phyloP scores from a whole-genome alignment of 768 basidiomycete species.

The Hygrophoropsis aurantiaca region DNA sequence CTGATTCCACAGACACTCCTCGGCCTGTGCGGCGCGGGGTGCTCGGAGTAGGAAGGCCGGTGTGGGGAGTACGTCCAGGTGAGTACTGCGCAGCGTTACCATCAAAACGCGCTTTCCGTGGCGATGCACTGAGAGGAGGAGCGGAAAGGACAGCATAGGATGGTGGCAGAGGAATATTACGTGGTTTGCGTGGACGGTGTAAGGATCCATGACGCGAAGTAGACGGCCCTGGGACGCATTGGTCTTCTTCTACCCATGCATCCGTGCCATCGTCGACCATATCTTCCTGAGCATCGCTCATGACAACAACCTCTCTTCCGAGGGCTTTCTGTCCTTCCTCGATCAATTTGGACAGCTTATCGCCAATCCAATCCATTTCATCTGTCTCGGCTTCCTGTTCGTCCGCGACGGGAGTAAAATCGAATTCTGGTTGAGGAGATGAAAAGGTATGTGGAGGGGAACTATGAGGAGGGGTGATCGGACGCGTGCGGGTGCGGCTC shows the following conservation, averaged over 20 bases:
- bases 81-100: conserved; percentile 16
- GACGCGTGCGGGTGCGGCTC: conserved; percentile 22
- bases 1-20: conserved; percentile 37
- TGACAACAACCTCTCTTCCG: conserved; percentile 73
- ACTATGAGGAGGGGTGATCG: conserved; percentile 26
- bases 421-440: conserved; percentile 41
- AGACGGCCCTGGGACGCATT: conserved; percentile 9
- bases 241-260: conserved; percentile 70
- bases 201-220: conserved; percentile 27
- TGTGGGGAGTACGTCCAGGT: conserved; percentile 17
- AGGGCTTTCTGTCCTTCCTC: conserved; percentile 79
- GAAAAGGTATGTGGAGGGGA: conserved; percentile 27
- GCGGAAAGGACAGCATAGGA: conserved; percentile 26
- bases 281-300: conserved; percentile 72
- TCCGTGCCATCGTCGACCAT: conserved; percentile 76
- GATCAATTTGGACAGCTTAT: conserved; percentile 66
- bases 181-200: conserved; percentile 19
- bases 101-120: conserved; percentile 34
- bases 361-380: conserved; percentile 85
- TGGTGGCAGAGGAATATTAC: conserved; percentile 25
- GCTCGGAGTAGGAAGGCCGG: conserved; percentile 11
- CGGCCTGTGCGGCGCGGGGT: conserved; percentile 18
- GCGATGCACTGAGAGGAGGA: conserved; percentile 31
- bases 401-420: conserved; percentile 31
- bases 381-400: conserved; percentile 36